These are phyloP conservation scores for Beta lomatogona DNA, from an alignment of 179 eudicot genomes.

Conservation along the genomic window DNA sequence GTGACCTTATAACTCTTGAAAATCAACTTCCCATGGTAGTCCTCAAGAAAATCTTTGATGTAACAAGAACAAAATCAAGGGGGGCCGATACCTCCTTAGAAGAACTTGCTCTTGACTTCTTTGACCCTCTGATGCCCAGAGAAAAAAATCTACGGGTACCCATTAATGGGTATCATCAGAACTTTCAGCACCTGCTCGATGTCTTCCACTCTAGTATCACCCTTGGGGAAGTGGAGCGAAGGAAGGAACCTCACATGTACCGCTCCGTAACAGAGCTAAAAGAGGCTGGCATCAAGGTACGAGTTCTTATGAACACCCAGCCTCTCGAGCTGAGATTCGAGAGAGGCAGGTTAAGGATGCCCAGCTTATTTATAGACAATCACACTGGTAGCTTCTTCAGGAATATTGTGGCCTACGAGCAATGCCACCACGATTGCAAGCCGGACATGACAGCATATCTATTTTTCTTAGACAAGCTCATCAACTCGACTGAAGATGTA, in stretches of 20 bases:
- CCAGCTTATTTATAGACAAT: constrained; percentile 13
- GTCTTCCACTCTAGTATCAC: constrained; percentile 26
- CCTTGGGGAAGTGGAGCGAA: not conserved
- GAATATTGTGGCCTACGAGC: constrained; percentile 30
- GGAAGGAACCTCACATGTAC: constrained; percentile 24
- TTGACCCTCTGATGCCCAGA: constrained; percentile 30
- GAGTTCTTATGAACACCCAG: not conserved
- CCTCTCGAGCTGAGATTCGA: constrained; percentile 12
- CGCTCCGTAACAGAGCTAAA: constrained; percentile 16
- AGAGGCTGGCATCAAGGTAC: constrained; percentile 20
- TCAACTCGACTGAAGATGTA: constrained; percentile 22
- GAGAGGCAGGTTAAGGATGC: not conserved
- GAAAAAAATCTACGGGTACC: not conserved
- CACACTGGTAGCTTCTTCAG: constrained; percentile 23
- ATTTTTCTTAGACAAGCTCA: constrained; percentile 27
- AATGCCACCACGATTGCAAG: constrained; percentile 24
- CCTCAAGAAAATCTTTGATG: constrained; percentile 8
- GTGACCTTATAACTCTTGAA: constrained; percentile 26
- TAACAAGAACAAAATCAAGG: not conserved
- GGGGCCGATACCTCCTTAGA: not conserved
- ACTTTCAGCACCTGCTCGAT: constrained; percentile 19
- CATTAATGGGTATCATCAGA: not conserved
- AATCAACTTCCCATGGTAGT: constrained; percentile 31
- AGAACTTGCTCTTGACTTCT: constrained; percentile 20
- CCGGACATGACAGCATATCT: constrained; percentile 28